Conservation (phyloP, 352 stramenopile species). For the Pythium scleroteichum region DNA sequence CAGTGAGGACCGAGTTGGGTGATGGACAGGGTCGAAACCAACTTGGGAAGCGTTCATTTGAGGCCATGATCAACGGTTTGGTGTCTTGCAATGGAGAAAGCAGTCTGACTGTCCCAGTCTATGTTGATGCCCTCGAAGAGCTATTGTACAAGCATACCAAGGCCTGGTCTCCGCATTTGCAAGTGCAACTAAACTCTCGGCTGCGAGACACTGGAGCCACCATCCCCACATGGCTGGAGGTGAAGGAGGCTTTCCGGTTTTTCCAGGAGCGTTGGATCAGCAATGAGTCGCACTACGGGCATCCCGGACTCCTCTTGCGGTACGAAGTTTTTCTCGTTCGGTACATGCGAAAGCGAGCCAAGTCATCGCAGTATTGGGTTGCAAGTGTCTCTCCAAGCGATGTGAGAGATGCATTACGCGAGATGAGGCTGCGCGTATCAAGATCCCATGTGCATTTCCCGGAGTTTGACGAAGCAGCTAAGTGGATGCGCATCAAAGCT, state of each 20-base stretch:
- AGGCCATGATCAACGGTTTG: slow-evolving; percentile 6
- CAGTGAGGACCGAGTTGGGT: slow-evolving; percentile 21
- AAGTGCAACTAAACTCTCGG: slow-evolving; percentile 38
- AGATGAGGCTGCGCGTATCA: slow-evolving; percentile 57
- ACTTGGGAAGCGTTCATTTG: slow-evolving; percentile 17
- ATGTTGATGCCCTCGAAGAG: slow-evolving; percentile 61
- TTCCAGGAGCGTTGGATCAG: slow-evolving; percentile 44
- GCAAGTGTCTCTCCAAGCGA: slow-evolving; percentile 15
- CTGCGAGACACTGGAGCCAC: slow-evolving; percentile 39
- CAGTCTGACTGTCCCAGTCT: slow-evolving; percentile 39
- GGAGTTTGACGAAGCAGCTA: slow-evolving; percentile 32
- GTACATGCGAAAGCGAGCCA: slow-evolving; percentile 39
- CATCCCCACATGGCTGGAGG: slow-evolving; percentile 47
- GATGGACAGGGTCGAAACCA: slow-evolving; percentile 1
- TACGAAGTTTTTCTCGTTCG: slow-evolving; percentile 61
- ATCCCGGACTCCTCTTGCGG: slow-evolving; percentile 46
- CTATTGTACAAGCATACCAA: slow-evolving; percentile 46
- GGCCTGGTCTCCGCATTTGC: slow-evolving; percentile 39
- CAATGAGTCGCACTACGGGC: slow-evolving; percentile 38
- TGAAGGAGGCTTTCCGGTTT: slow-evolving; percentile 33
- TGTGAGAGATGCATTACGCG: slow-evolving; percentile 24
- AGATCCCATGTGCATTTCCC: slow-evolving; percentile 54
- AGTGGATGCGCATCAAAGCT: slow-evolving; percentile 41
- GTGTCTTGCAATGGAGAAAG: slow-evolving; percentile 1
- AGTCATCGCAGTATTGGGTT: slow-evolving; percentile 21